Conservation (phyloP, 495 filamentous ascomycete species). For the Hypomontagnella monticulosa region DNA sequence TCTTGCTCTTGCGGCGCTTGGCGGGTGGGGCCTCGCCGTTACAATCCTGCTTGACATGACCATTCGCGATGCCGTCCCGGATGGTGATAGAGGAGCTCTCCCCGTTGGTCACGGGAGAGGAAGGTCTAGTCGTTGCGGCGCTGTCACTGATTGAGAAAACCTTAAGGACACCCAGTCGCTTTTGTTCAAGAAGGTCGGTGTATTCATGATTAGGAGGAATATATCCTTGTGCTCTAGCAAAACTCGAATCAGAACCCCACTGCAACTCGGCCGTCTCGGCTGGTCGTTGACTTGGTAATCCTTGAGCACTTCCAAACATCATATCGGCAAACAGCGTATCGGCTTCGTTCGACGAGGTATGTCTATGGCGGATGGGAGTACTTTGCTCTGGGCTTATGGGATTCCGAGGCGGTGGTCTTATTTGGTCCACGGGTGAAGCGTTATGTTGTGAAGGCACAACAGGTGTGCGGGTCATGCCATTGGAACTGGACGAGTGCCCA, state of each 20-base stretch:
- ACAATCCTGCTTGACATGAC: constrained; percentile 47
- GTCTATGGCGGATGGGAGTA: constrained; percentile 37
- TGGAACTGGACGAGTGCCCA: constrained; percentile 12
- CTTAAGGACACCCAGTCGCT: constrained; percentile 63
- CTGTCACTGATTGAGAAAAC: constrained; percentile 63
- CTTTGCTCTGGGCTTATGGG: constrained; percentile 19
- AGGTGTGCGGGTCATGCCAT: constrained; percentile 18
- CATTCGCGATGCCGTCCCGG: constrained; percentile 25
- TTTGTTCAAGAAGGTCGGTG: constrained; percentile 62
- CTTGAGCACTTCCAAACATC: constrained; percentile 46
- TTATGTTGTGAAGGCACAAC: constrained; percentile 27
- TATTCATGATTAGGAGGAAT: constrained; percentile 64
- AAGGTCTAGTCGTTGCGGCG: constrained; percentile 65
- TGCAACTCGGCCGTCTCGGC: constrained; percentile 53
- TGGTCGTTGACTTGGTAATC: constrained; percentile 22
- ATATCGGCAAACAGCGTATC: constrained; percentile 50
- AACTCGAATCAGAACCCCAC: constrained; percentile 74
- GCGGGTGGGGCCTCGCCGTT: constrained; percentile 53
- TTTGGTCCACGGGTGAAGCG: constrained; percentile 22
- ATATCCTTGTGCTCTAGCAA: constrained; percentile 65
- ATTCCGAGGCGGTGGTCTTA: constrained; percentile 22
- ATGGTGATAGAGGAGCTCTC: constrained; percentile 46
- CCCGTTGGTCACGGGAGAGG: constrained; percentile 60
- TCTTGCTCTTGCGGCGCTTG: constrained; percentile 62
- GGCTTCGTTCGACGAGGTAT: constrained; percentile 27